These are phyloP conservation scores for Microbotryum silenes-acaulis DNA, from an alignment of 1,284 basidiomycete species.

Conservation along the genomic window DNA sequence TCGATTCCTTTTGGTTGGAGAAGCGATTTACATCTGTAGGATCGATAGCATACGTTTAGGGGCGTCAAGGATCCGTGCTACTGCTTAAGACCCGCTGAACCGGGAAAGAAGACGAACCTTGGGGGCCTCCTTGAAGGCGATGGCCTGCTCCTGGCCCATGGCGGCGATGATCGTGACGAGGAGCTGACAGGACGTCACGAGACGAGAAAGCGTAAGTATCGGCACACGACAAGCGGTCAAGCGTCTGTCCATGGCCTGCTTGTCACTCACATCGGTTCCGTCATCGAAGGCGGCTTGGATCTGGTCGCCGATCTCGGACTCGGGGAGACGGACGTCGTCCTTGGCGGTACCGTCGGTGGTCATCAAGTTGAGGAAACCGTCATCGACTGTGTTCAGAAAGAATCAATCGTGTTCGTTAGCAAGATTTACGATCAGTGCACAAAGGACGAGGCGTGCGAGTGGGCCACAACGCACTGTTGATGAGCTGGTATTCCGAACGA, in stretches of 20 bases:
- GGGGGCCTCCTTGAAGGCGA: constrained; percentile 63
- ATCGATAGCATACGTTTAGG: too few species aligned
- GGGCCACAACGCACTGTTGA: constrained; percentile 44
- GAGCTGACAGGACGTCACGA: constrained; percentile 38
- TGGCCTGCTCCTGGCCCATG: constrained; percentile 88
- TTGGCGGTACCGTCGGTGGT: constrained; percentile 71
- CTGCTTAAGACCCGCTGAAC: too few species aligned
- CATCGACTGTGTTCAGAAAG: constrained; percentile 30
- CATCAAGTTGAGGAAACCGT: constrained; percentile 89
- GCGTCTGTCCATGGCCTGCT: background rate
- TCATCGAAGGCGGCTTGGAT: constrained; percentile 70
- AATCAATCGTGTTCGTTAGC: constrained; percentile 46
- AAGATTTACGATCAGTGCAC: constrained; percentile 54
- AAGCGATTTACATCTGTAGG: too few species aligned
- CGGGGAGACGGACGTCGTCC: constrained; percentile 93
- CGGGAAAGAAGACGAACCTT: too few species aligned
- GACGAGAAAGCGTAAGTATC: constrained; percentile 1
- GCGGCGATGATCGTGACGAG: constrained; percentile 82
- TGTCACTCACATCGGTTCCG: constrained; percentile 60
- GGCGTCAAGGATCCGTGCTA: too few species aligned
- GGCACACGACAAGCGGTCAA: constrained; percentile 4
- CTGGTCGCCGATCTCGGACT: constrained; percentile 69
- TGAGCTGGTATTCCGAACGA: constrained; percentile 87
- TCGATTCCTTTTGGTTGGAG: too few species aligned
- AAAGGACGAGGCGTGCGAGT: background rate